phyloP scores from a whole-genome alignment of 225 moss, liverwort and hornwort species.

The Pseudisothecium myosuroides region DNA sequence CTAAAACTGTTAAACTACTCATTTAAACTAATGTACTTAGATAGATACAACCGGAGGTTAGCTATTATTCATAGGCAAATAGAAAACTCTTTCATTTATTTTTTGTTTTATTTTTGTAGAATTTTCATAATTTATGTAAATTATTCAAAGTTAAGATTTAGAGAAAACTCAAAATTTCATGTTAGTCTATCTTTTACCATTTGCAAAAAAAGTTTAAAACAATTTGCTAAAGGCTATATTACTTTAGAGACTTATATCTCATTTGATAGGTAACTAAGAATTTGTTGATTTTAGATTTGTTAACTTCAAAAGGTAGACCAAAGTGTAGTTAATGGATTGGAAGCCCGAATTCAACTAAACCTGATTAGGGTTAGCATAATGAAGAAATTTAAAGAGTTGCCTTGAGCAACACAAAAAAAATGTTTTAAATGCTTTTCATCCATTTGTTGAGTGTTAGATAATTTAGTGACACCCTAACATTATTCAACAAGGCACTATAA shows the following conservation, averaged over 20 bases:
- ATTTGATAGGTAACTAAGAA: background rate
- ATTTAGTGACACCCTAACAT: background rate
- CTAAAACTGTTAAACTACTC: fast-evolving
- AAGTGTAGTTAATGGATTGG: background rate
- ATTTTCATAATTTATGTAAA: background rate
- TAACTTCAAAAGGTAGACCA: background rate
- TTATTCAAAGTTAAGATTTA: background rate
- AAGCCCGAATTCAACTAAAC: background rate
- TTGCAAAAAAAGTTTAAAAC: background rate
- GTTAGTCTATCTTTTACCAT: background rate
- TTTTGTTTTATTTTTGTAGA: background rate
- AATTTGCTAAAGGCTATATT: background rate
- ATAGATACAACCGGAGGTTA: background rate
- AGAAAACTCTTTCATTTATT: background rate
- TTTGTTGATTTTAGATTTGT: background rate
- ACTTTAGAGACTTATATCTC: background rate
- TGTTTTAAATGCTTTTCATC: background rate
- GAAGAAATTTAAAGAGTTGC: background rate
- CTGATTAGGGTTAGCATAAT: too few species aligned
- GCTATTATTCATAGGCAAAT: background rate
- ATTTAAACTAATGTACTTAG: background rate
- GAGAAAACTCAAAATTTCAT: background rate
- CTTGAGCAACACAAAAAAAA: too few species aligned
- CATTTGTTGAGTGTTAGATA: too few species aligned
- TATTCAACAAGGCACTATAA: background rate